Conservation (phyloP, 1,139 yeast species). For the Pichia cactophila region DNA sequence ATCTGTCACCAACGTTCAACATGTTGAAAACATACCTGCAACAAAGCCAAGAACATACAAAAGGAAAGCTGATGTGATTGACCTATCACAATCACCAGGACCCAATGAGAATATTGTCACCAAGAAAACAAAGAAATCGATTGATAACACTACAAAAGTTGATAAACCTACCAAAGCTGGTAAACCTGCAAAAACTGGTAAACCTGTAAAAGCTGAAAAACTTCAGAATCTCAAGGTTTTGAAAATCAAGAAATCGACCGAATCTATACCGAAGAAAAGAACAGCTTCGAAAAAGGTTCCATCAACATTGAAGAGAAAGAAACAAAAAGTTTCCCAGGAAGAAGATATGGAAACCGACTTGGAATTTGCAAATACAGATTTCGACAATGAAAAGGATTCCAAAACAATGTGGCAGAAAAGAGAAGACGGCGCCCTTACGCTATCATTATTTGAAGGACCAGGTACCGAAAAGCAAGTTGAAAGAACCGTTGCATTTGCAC, state of each 20-base stretch:
- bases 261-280: background rate
- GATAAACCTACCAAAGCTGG: too few relatives aligned
- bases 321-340: background rate
- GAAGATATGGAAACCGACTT: background rate
- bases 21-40: conserved; percentile 7
- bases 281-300: background rate
- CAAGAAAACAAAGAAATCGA: background rate
- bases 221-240: too few relatives aligned
- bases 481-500: conserved; percentile 63
- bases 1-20: conserved; percentile 50
- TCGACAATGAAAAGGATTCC: background rate
- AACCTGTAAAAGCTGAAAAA: background rate
- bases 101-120: background rate
- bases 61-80: background rate
- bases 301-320: background rate
- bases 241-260: background rate
- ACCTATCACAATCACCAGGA: conserved; percentile 3
- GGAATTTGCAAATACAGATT: background rate
- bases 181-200: background rate
- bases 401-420: conserved; percentile 51
- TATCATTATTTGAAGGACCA: conserved; percentile 49
- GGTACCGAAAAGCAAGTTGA: conserved; percentile 37
- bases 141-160: background rate
- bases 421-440: conserved; percentile 33
- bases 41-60: conserved; percentile 13